phyloP scores from a whole-genome alignment of 2,329 filamentous ascomycete species.

The Thielaviopsis punctulata region DNA sequence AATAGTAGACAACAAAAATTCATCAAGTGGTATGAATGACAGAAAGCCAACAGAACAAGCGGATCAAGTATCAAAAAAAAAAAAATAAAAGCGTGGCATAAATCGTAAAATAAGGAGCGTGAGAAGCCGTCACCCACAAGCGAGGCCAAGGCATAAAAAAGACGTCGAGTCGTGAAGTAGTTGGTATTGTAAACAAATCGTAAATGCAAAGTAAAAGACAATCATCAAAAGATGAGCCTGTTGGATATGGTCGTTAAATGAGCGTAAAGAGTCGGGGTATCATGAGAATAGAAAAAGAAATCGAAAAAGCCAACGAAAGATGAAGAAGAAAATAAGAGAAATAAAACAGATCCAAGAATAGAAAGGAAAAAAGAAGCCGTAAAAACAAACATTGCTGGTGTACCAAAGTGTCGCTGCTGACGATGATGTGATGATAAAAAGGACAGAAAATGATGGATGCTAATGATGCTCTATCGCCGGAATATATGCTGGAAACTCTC shows the following conservation, averaged over 20 bases:
- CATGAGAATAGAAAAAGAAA: not conserved
- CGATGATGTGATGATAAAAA: not conserved
- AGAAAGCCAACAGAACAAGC: not conserved
- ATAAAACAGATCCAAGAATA: conserved; percentile 1
- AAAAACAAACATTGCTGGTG: not conserved
- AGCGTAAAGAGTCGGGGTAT: conserved; percentile 30
- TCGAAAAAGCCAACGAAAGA: not conserved
- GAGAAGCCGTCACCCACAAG: not conserved
- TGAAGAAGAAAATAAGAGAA: not conserved
- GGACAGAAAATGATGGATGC: conserved; percentile 12
- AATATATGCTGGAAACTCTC: conserved; percentile 18
- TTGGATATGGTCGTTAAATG: conserved; percentile 19
- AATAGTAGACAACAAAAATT: not conserved
- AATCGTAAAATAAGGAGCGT: not conserved
- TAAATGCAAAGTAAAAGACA: not conserved
- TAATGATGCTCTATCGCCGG: conserved; percentile 31
- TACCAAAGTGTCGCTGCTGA: not conserved
- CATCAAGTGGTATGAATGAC: not conserved
- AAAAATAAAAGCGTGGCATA: not conserved
- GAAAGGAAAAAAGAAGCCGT: not conserved
- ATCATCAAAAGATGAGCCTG: conserved; percentile 12
- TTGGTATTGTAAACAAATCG: not conserved
- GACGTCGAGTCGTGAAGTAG: not conserved
- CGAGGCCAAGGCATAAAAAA: not conserved
- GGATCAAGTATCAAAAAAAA: not conserved